These are phyloP conservation scores for Flaveria trinervia DNA, from an alignment of 129 eudicot genomes.

Conservation along the genomic window DNA sequence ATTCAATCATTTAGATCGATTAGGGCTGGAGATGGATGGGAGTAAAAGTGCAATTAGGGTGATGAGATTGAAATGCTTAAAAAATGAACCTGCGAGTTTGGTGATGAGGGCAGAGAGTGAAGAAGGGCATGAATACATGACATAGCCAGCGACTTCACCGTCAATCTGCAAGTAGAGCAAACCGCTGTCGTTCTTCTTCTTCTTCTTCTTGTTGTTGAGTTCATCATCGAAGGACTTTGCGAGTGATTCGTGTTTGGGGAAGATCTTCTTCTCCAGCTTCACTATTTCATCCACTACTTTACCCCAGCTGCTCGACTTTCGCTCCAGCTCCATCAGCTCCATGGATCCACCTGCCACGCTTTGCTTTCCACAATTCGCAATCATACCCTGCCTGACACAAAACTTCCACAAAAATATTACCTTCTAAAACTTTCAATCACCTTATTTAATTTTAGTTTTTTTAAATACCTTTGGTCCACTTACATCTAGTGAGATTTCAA, in stretches of 20 bases:
- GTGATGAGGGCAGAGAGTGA: constrained; percentile 72
- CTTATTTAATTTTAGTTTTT: too few species aligned
- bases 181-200: constrained; percentile 48
- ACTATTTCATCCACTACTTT: constrained; percentile 65
- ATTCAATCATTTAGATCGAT: too few species aligned
- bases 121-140: constrained; percentile 84
- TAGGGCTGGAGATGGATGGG: too few species aligned
- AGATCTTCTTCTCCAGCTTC: constrained; percentile 69
- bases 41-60: background rate
- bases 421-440: too few species aligned
- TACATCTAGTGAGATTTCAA: too few species aligned
- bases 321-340: constrained; percentile 50
- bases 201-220: constrained; percentile 62
- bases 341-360: constrained; percentile 26
- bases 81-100: constrained; percentile 71
- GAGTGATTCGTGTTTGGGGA: constrained; percentile 94
- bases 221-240: constrained; percentile 72
- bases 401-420: too few species aligned
- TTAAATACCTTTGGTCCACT: too few species aligned
- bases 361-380: background rate
- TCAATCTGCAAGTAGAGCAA: constrained; percentile 49
- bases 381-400: too few species aligned
- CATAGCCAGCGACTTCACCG: constrained; percentile 75
- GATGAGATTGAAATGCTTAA: background rate
- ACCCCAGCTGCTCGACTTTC: constrained; percentile 43